These are phyloP conservation scores for Rhizophagus clarus DNA, from an alignment of 192 early-diverging fungal species.

Conservation along the genomic window DNA sequence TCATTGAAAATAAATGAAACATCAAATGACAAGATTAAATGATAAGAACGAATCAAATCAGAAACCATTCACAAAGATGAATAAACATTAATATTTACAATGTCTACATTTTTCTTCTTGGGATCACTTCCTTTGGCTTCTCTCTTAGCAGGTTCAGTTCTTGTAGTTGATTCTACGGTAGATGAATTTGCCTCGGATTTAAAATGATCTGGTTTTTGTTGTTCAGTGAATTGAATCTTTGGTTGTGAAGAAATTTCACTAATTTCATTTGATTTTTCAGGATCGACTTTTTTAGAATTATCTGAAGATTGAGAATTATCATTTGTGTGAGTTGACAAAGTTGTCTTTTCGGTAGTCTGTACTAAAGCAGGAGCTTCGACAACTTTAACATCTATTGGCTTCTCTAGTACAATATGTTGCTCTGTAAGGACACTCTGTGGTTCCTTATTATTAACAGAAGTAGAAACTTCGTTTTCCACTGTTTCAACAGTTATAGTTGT, in stretches of 20 bases:
- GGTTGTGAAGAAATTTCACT: neutral
- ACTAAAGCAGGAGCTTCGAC: neutral
- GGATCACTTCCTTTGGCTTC: neutral
- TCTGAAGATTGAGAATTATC: neutral
- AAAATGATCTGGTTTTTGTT: slow-evolving; percentile 36
- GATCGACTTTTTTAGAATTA: neutral
- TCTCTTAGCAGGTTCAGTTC: neutral
- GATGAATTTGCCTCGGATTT: slow-evolving; percentile 6
- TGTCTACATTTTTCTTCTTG: slow-evolving; percentile 50
- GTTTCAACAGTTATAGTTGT: neutral
- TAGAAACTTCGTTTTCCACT: neutral
- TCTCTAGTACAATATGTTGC: too few species aligned
- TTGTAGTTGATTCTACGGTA: neutral
- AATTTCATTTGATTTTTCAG: neutral
- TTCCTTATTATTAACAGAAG: too few species aligned
- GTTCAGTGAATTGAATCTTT: slow-evolving; percentile 39
- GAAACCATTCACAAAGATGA: neutral
- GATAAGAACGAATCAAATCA: slow-evolving; percentile 6
- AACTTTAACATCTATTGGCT: neutral
- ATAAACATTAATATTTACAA: slow-evolving; percentile 45
- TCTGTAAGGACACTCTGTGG: too few species aligned
- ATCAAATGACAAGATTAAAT: neutral
- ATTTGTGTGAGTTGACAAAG: neutral
- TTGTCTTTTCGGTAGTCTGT: neutral
- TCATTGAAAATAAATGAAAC: slow-evolving; percentile 3